Percentiles rank a stretch among this genome's conserved stretches.
These are phyloP conservation scores for Penicillium verrucosum DNA, from an alignment of 2,329 filamentous ascomycete species.

Conservation along the genomic window DNA sequence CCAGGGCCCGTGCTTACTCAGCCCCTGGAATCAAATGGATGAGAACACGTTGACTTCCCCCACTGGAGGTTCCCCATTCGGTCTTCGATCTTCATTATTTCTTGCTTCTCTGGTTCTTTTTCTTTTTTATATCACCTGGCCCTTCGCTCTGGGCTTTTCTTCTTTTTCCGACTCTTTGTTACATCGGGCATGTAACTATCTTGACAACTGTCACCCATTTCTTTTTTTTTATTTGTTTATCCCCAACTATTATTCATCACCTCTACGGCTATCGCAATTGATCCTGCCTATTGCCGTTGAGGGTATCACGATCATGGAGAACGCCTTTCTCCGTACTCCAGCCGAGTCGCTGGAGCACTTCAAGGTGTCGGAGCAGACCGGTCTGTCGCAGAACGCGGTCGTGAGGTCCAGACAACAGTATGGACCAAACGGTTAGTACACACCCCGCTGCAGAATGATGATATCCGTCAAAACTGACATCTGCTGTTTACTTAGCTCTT, in stretches of 20 bases:
- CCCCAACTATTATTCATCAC: constrained; percentile 16
- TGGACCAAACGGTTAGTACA: constrained; percentile 54
- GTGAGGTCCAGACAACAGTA: constrained; percentile 46
- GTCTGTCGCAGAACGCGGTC: constrained; percentile 52
- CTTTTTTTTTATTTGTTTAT: constrained; percentile 10
- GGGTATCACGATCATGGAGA: constrained; percentile 46
- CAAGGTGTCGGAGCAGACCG: constrained; percentile 49
- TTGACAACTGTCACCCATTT: constrained; percentile 10
- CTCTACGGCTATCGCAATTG: constrained; percentile 10
- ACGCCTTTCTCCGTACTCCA: constrained; percentile 50
- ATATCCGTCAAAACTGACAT: constrained; percentile 16
- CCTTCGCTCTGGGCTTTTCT: constrained; percentile 14
- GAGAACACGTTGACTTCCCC: constrained; percentile 28
- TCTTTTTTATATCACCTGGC: not conserved
- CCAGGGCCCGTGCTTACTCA: constrained; percentile 19
- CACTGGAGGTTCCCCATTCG: constrained; percentile 14
- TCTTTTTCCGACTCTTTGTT: constrained; percentile 11
- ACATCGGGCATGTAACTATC: constrained; percentile 17
- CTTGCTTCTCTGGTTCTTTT: not conserved
- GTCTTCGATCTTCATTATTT: constrained; percentile 9
- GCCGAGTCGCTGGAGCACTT: constrained; percentile 53
- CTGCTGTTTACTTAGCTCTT: constrained; percentile 51
- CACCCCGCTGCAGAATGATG: not conserved
- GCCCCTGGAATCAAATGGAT: constrained; percentile 17
- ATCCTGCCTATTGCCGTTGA: constrained; percentile 5